These are phyloP conservation scores for Nicotiana paniculata DNA, from an alignment of 257 asterid genomes.

Conservation along the genomic window DNA sequence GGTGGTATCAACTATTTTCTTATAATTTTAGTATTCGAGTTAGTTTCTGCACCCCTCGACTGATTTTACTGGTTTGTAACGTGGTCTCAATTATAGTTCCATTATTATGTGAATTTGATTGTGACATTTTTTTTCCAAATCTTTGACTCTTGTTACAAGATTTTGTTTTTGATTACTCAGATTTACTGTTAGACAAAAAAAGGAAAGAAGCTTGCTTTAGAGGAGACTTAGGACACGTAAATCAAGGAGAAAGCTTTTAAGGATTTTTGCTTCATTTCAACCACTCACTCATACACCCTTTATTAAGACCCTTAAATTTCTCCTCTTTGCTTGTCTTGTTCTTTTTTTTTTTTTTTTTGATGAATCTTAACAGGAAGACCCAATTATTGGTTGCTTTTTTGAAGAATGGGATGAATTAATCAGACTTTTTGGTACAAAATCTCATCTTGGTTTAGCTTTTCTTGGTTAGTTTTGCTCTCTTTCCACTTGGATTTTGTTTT, in stretches of 20 bases:
- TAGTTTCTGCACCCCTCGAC: too few species aligned
- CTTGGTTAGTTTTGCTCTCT: constrained; percentile 33
- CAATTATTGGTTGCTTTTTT: constrained; percentile 25
- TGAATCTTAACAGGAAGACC: constrained; percentile 4
- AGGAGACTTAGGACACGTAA: constrained; percentile 37
- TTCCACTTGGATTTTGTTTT: neutral
- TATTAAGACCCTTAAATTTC: neutral
- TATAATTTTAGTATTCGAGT: too few species aligned
- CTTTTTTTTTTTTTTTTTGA: neutral
- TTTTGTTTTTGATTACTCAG: neutral
- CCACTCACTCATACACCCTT: constrained; percentile 15
- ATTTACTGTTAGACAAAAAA: neutral
- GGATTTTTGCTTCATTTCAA: constrained; percentile 48
- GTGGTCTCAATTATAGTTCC: neutral
- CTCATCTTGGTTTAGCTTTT: constrained; percentile 28
- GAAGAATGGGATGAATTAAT: constrained; percentile 23
- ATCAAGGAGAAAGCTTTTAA: constrained; percentile 31
- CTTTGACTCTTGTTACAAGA: constrained; percentile 8
- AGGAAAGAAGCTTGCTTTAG: neutral
- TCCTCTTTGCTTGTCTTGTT: neutral
- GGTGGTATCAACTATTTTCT: neutral
- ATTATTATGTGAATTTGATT: neutral
- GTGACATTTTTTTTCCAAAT: neutral
- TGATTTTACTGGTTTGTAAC: too few species aligned
- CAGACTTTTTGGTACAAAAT: constrained; percentile 14